Percentiles rank a stretch among this genome's conserved stretches.
Evolutionary conservation across 768 basidiomycete species (phyloP).

Genomic region (Mycena metata): DNA sequence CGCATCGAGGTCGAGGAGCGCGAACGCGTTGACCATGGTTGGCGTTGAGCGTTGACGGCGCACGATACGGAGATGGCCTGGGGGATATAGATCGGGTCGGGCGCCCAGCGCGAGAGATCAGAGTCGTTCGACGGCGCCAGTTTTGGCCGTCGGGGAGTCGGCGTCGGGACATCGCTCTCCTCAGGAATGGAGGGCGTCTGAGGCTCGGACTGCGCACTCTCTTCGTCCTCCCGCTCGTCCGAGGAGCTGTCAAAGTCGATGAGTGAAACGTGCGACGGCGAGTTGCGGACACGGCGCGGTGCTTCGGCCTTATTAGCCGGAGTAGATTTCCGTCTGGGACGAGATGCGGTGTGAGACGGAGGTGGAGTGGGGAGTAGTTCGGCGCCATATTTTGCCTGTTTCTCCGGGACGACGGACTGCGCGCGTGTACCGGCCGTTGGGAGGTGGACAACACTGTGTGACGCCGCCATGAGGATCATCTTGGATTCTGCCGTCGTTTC

Average conservation of each 20-base stretch:
- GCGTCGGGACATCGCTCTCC: background rate
- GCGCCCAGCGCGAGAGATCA: conserved; percentile 32
- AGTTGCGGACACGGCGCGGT: conserved; percentile 13
- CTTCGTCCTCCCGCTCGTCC: conserved; percentile 25
- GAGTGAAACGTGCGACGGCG: conserved; percentile 28
- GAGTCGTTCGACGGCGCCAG: conserved; percentile 6
- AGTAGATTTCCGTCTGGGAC: conserved; percentile 19
- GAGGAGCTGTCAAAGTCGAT: conserved; percentile 34
- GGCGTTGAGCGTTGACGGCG: background rate
- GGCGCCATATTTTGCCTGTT: background rate
- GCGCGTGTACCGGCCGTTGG: background rate
- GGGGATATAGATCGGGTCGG: conserved; percentile 27
- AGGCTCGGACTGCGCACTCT: no score
- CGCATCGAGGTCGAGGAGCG: conserved; percentile 21
- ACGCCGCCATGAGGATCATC: conserved; percentile 1
- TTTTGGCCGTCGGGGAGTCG: no score
- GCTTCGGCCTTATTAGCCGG: background rate
- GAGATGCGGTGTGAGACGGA: background rate
- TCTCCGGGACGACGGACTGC: background rate
- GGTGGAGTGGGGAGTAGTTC: conserved; percentile 3
- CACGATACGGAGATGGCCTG: conserved; percentile 21
- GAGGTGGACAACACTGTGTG: conserved; percentile 26
- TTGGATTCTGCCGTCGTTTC: background rate
- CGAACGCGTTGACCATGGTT: conserved; percentile 16
- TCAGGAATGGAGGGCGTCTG: conserved; percentile 16